A percentile compares a stretch with the other conserved stretches of the same genome.
phyloP scores from a whole-genome alignment of 768 basidiomycete genomes.

The Amanita exitialis region DNA sequence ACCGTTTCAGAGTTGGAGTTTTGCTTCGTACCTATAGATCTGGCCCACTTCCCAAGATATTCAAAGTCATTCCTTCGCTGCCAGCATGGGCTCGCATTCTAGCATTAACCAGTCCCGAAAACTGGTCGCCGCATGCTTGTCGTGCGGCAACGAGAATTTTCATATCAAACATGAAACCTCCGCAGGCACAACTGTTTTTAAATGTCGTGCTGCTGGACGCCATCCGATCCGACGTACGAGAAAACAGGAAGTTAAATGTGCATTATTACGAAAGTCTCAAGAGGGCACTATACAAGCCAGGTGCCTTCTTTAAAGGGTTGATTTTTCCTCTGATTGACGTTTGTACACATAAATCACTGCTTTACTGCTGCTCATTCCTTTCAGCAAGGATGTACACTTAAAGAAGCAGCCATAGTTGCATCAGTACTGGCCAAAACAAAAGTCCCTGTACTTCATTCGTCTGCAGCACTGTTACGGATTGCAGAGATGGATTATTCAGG shows the following conservation, averaged over 20 bases:
- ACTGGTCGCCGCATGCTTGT: constrained; percentile 94
- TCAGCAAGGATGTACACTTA: constrained; percentile 72
- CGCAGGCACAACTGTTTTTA: constrained; percentile 86
- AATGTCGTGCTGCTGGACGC: constrained; percentile 87
- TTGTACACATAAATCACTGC: constrained; percentile 15
- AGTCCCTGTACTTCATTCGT: constrained; percentile 93
- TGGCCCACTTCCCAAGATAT: constrained; percentile 89
- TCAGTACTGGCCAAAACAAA: constrained; percentile 87
- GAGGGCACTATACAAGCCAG: constrained; percentile 89
- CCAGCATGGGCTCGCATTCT: constrained; percentile 95
- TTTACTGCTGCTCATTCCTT: constrained; percentile 1
- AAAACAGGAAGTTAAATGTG: constrained; percentile 82
- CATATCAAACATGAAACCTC: constrained; percentile 93
- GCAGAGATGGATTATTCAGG: constrained; percentile 97
- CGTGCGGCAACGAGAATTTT: constrained; percentile 92
- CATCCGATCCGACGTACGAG: constrained; percentile 78
- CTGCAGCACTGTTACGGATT: constrained; percentile 86
- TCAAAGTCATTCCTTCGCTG: constrained; percentile 96
- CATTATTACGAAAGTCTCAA: constrained; percentile 94
- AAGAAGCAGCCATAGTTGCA: constrained; percentile 90
- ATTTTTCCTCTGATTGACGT: constrained; percentile 94
- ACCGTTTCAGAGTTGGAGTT: constrained; percentile 57
- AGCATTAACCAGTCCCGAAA: constrained; percentile 83
- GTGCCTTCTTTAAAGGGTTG: constrained; percentile 97
- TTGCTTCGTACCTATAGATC: constrained; percentile 87